A percentile compares a stretch with the other conserved stretches of the same genome.
These are phyloP conservation scores for Scedosporium dehoogii DNA, from an alignment of 2,329 filamentous ascomycete species.

Conservation along the genomic window DNA sequence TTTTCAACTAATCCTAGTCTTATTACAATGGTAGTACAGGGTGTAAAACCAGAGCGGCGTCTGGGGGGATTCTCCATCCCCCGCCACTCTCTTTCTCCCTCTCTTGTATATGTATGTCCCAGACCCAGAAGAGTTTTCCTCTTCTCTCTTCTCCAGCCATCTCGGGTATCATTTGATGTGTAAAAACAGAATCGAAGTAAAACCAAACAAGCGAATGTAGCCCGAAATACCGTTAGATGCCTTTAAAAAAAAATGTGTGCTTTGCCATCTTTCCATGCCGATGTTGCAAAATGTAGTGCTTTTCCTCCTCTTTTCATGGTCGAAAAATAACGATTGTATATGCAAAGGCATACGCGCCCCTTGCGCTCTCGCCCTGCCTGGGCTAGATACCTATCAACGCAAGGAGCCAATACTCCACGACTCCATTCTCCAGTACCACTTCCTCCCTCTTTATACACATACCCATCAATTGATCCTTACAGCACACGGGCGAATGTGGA, in stretches of 20 bases:
- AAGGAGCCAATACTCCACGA: too few relatives aligned
- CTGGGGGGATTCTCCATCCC: not conserved
- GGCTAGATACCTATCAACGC: too few relatives aligned
- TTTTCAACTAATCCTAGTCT: not conserved
- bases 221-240: not conserved
- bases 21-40: constrained; percentile 10
- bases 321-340: not conserved
- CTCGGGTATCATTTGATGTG: not conserved
- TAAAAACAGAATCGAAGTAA: not conserved
- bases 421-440: too few relatives aligned
- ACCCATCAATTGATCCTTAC: not conserved
- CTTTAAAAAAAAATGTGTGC: not conserved
- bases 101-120: not conserved
- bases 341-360: not conserved
- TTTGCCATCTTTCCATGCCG: not conserved
- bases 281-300: not conserved
- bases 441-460: too few relatives aligned
- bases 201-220: not conserved
- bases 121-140: not conserved
- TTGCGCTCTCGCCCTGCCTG: too few relatives aligned
- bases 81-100: not conserved
- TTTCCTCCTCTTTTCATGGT: not conserved
- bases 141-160: not conserved
- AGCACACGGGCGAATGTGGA: not conserved
- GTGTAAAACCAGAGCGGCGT: constrained; percentile 2